Evolutionary conservation across 371 early-diverging fungal genomes (phyloP).

Genomic region (Apophysomyces elegans): DNA sequence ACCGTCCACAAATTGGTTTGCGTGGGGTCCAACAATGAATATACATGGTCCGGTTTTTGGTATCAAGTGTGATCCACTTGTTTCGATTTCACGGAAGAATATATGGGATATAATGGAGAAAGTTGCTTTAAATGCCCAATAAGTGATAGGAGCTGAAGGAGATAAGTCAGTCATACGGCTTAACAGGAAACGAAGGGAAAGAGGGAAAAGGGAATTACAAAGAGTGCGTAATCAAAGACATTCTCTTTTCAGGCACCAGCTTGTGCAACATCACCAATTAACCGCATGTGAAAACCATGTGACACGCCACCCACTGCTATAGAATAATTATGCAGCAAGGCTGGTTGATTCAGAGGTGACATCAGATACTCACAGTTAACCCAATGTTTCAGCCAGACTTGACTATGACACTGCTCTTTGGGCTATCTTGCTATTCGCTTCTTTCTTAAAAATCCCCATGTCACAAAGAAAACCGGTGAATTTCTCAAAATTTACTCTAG

Average conservation of each 20-base stretch:
- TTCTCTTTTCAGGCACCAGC: neutral
- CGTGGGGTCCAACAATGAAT: constrained; percentile 95
- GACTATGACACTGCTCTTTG: neutral
- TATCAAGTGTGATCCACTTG: constrained; percentile 84
- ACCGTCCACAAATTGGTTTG: constrained; percentile 97
- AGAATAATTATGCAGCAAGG: neutral
- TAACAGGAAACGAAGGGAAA: neutral
- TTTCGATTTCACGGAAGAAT: constrained; percentile 89
- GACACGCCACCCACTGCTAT: neutral
- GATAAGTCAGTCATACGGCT: neutral
- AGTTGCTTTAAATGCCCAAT: constrained; percentile 47
- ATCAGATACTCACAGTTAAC: neutral
- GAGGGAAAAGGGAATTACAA: neutral
- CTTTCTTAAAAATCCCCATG: neutral
- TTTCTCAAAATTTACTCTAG: constrained; percentile 71
- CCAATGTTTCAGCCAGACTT: neutral
- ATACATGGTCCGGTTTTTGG: constrained; percentile 89
- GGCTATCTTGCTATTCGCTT: neutral
- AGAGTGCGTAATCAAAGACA: neutral
- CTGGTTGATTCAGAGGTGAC: neutral
- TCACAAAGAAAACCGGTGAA: constrained; percentile 41
- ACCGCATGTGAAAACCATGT: constrained; percentile 5
- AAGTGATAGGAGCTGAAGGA: constrained; percentile 17
- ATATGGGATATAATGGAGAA: constrained; percentile 66
- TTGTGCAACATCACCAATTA: neutral